These are phyloP conservation scores for Zizania palustris DNA, from an alignment of 202 grass and related monocot species.

Conservation along the genomic window DNA sequence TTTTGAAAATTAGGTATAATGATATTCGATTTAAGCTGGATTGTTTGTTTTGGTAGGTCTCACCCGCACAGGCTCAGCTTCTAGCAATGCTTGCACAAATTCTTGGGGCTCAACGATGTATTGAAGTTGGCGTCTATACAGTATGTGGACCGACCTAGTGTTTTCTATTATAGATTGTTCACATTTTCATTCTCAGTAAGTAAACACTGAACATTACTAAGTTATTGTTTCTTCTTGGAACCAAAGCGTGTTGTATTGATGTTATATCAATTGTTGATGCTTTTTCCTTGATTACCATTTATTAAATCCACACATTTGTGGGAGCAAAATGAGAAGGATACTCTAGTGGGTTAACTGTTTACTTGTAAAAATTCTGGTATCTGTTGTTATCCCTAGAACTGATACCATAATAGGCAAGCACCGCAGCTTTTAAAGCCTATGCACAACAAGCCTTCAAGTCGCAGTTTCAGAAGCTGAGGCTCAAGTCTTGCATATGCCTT, in stretches of 20 bases:
- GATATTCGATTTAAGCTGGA: background rate
- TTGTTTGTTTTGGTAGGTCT: conserved; percentile 62
- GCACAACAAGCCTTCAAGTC: background rate
- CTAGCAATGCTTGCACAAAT: conserved; percentile 86
- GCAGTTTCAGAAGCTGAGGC: background rate
- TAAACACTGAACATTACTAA: background rate
- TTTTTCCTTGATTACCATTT: no score
- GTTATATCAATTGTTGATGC: no score
- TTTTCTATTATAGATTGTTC: conserved; percentile 1
- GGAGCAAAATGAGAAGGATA: background rate
- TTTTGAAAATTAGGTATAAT: background rate
- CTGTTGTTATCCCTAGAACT: background rate
- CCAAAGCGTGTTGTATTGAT: background rate
- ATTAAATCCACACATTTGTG: no score
- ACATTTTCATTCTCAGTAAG: background rate
- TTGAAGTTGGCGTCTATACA: conserved; percentile 93
- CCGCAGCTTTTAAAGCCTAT: background rate
- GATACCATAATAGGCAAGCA: background rate
- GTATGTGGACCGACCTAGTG: conserved; percentile 42
- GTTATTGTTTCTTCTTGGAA: conserved; percentile 8
- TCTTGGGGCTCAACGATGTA: conserved; percentile 71
- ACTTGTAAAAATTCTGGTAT: background rate
- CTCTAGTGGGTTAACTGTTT: background rate
- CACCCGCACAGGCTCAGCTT: conserved; percentile 84
- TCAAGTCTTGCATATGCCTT: background rate